Base-by-base conservation (phyloP, 345 rosid species). In the Populus ilicifolia region DNA sequence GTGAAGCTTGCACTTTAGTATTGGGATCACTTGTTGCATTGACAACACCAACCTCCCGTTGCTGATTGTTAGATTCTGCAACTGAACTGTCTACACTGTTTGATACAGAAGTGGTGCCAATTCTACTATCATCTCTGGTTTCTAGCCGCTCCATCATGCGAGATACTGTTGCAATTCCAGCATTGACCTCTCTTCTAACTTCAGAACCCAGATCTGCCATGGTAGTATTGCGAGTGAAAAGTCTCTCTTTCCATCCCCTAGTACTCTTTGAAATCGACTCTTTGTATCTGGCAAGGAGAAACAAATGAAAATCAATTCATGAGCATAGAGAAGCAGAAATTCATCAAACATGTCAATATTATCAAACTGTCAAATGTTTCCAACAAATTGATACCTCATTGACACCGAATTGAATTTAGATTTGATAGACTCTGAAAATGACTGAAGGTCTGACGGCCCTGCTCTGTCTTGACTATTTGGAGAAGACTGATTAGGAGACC, bases 231-330 rank as follows among this genome's bases (percentile, higher is more conserved):
- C 96, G 94, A 81, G 94, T 89, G 83, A 93, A 96, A 77, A 93
- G 85, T 80, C 89, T 89, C 77, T 96, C 99, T 78, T 89, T 96
- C 99, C 97, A 96, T 75, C 86, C 96, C 82, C 94, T 86, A 54
- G 99, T 93, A 84, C 97, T 87, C 91, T 89, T 96, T 74, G 98
- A 88, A 83, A 96, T 87, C 2, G 99, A 93, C 73, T 96, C 99
- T 81, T 91, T 96, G 85, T 92, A 96, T 84, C 99, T 96, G 70
- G 63, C 75, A 50, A 52, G 43, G 46, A 73, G 48, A 41, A 36
- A 41, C 5, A 62, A 17, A 12, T 30, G 13, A 62, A 20, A 16
- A 18, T 20, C 5, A 39, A 74, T 2, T 54, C 25, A 39, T 35
- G 36, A 3, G 27, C 18, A 73, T 38, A 8, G 33, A 33, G 46